Conservation (phyloP, 805 yeast genomes). For the Ogataea degrootiae region DNA sequence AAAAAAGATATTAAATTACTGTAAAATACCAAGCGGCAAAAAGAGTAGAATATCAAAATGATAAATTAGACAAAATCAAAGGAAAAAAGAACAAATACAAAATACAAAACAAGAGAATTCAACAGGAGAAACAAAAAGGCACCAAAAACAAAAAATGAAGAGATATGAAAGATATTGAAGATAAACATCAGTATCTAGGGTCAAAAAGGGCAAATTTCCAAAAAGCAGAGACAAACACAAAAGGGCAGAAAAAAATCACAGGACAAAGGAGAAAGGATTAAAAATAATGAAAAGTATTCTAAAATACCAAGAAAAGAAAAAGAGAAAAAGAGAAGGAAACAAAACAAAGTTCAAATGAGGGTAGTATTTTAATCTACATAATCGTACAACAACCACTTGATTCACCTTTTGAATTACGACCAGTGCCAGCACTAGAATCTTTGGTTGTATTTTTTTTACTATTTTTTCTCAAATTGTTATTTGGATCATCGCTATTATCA, state of each 20-base stretch:
- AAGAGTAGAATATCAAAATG: too few species aligned
- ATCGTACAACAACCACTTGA: constrained; percentile 33
- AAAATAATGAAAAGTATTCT: background rate
- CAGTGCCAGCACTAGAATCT: constrained; percentile 3
- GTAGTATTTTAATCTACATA: constrained; percentile 15
- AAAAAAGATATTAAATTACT: too few species aligned
- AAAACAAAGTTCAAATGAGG: background rate
- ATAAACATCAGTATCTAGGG: too few species aligned
- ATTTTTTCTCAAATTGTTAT: too few species aligned
- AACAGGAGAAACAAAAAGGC: background rate
- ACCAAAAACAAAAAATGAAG: background rate
- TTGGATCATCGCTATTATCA: too few species aligned
- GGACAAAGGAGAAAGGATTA: background rate
- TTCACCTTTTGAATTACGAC: constrained; percentile 13
- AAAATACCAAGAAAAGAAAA: background rate
- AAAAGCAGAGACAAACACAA: background rate
- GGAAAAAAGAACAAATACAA: too few species aligned
- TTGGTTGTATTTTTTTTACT: background rate
- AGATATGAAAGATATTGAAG: too few species aligned
- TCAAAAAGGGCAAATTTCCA: too few species aligned
- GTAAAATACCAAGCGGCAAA: too few species aligned
- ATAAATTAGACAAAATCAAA: too few species aligned
- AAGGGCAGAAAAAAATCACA: background rate
- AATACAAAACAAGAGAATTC: background rate
- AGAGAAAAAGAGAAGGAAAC: background rate